Evolutionary conservation across 2,329 filamentous ascomycete genomes (phyloP).

Genomic region (Cladobotryum protrusum): DNA sequence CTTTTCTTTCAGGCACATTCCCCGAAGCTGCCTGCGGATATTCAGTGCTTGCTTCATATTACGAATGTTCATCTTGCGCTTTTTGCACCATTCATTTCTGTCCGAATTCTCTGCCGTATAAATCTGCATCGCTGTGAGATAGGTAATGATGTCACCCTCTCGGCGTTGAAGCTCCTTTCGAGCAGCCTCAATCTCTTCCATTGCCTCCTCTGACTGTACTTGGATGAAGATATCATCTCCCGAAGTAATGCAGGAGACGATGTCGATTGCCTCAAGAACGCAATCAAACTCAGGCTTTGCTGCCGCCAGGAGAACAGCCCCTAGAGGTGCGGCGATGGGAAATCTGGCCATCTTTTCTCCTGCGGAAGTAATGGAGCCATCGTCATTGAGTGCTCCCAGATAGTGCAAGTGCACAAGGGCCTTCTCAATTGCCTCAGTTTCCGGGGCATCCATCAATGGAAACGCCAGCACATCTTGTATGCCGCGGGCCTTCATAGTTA

Average conservation of each 20-base stretch:
- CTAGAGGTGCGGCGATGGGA: slow-evolving; percentile 74
- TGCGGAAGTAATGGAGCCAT: slow-evolving; percentile 65
- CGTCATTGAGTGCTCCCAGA: slow-evolving; percentile 67
- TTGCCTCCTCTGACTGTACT: slow-evolving; percentile 50
- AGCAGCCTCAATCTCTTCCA: slow-evolving; percentile 46
- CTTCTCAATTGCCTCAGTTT: slow-evolving; percentile 70
- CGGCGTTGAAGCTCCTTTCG: slow-evolving; percentile 54
- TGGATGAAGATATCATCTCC: slow-evolving; percentile 59
- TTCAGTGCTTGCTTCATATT: slow-evolving; percentile 59
- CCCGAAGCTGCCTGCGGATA: slow-evolving; percentile 55
- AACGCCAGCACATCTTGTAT: slow-evolving; percentile 77
- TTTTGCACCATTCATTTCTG: slow-evolving; percentile 52
- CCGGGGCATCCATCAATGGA: slow-evolving; percentile 77
- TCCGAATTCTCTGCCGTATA: slow-evolving; percentile 52
- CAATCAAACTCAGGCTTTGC: slow-evolving; percentile 65
- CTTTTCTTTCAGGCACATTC: slow-evolving; percentile 47
- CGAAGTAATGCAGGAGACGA: slow-evolving; percentile 60
- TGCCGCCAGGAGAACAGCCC: slow-evolving; percentile 76
- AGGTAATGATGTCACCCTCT: slow-evolving; percentile 60
- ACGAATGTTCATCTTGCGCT: slow-evolving; percentile 49
- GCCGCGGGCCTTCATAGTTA: slow-evolving; percentile 91
- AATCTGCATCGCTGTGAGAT: slow-evolving; percentile 56
- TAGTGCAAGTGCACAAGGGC: slow-evolving; percentile 74
- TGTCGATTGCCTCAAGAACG: slow-evolving; percentile 76
- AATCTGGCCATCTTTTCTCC: slow-evolving; percentile 76